phyloP scores from a whole-genome alignment of 2,329 filamentous ascomycete species.

The Thelonectria discophora region DNA sequence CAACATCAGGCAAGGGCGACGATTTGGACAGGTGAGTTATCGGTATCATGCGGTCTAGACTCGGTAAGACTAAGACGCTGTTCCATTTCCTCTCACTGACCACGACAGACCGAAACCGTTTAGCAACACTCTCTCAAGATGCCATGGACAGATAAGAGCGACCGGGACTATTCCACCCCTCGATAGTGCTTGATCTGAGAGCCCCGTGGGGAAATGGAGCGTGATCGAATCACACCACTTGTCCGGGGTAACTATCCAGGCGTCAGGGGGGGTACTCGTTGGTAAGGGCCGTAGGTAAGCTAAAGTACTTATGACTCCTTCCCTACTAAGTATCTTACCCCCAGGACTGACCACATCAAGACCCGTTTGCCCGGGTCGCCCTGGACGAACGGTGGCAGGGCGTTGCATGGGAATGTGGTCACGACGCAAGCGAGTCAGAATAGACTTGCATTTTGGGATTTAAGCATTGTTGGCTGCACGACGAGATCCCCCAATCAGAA shows the following conservation, averaged over 20 bases:
- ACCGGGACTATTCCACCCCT: not conserved
- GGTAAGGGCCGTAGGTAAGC: no score
- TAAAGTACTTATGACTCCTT: no score
- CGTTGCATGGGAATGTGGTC: not conserved
- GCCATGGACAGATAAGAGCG: conserved; percentile 10
- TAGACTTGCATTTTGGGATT: not conserved
- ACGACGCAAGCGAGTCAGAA: conserved; percentile 4
- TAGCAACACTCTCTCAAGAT: not conserved
- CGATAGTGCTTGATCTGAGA: not conserved
- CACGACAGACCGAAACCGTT: not conserved
- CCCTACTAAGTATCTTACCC: no score
- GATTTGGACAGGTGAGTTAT: not conserved
- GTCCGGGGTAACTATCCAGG: not conserved
- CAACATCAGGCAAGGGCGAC: not conserved
- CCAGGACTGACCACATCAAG: not conserved
- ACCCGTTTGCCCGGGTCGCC: conserved; percentile 1
- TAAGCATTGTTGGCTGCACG: not conserved
- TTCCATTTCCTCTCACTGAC: conserved; percentile 2
- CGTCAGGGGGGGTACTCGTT: not conserved
- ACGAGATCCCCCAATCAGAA: not conserved
- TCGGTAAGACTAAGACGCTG: conserved; percentile 1
- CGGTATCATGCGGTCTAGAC: conserved; percentile 2
- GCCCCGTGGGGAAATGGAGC: conserved; percentile 18
- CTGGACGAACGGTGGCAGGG: not conserved
- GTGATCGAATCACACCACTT: not conserved